phyloP scores from a whole-genome alignment of 305 asterid species.

The Coffea humblotiana region DNA sequence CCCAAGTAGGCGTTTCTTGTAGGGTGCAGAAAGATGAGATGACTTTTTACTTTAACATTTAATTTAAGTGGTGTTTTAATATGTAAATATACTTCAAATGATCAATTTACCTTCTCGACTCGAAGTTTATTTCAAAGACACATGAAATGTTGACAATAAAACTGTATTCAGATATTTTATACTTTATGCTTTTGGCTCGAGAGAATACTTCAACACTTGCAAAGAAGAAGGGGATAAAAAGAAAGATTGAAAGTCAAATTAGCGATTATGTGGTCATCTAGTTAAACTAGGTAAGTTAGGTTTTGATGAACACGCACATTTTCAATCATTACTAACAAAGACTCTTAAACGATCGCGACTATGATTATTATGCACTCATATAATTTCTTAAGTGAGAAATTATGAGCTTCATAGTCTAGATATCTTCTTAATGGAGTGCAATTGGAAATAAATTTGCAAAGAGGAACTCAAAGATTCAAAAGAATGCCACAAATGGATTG shows the following conservation, averaged over 20 bases:
- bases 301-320: too few species aligned
- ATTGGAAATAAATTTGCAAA: background rate
- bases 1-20: background rate
- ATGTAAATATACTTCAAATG: background rate
- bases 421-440: background rate
- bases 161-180: background rate
- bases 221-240: too few species aligned
- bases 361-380: background rate
- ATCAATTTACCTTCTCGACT: background rate
- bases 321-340: background rate
- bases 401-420: background rate
- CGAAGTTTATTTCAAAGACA: background rate
- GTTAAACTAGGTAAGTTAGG: too few species aligned
- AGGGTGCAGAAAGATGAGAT: background rate
- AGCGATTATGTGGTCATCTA: too few species aligned
- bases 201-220: too few species aligned
- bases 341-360: background rate
- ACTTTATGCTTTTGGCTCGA: too few species aligned
- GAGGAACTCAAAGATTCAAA: background rate
- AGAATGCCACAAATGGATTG: background rate
- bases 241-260: too few species aligned
- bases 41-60: background rate
- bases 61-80: background rate
- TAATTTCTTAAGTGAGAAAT: background rate
- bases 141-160: background rate